Evolutionary conservation across 148 eudicot genomes (phyloP).

Genomic region (Beta vulgaris): DNA sequence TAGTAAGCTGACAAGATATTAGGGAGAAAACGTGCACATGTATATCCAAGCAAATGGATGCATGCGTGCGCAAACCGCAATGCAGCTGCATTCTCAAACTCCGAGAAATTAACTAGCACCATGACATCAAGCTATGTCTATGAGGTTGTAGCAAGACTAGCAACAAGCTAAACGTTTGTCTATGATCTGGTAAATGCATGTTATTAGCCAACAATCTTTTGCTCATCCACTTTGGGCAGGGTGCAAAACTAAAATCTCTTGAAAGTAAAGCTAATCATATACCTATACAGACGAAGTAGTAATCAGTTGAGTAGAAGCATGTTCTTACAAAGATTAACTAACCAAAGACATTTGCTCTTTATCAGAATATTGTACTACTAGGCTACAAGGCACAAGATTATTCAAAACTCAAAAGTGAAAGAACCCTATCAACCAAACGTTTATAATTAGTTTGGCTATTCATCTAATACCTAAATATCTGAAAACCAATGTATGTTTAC

Average conservation of each 20-base stretch:
- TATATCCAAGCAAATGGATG: background rate
- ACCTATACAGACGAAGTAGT: too few species aligned
- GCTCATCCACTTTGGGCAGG: background rate
- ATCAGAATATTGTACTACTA: background rate
- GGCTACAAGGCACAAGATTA: background rate
- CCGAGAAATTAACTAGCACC: background rate
- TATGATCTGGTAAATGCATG: background rate
- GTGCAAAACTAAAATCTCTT: background rate
- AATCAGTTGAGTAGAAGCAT: background rate
- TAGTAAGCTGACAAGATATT: background rate
- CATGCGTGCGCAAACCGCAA: background rate
- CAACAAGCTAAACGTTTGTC: too few species aligned
- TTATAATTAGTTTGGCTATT: too few species aligned
- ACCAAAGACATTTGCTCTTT: background rate
- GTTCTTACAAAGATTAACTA: background rate
- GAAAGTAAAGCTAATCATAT: background rate
- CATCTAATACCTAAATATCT: too few species aligned
- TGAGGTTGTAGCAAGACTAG: too few species aligned
- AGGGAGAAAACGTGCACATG: background rate
- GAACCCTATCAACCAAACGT: background rate
- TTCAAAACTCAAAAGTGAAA: background rate
- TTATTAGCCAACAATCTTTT: background rate
- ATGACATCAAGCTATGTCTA: too few species aligned
- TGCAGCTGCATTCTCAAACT: background rate
- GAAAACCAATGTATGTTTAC: too few species aligned